A percentile compares a stretch with the other conserved stretches of the same genome.
These are phyloP conservation scores for Filobasidium wieringae DNA, from an alignment of 768 basidiomycete species.

Conservation along the genomic window DNA sequence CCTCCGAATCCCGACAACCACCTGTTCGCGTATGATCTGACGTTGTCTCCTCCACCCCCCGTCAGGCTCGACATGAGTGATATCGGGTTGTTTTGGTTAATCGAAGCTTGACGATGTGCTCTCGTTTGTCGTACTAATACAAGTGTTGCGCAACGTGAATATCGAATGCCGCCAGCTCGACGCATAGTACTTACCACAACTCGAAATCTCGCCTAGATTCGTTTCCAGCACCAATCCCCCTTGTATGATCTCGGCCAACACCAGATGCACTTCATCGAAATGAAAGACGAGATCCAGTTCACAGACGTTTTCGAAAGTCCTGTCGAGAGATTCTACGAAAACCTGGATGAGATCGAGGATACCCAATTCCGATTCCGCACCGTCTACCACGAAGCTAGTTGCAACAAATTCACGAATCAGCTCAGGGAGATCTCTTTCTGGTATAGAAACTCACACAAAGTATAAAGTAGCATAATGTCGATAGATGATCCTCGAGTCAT, in stretches of 20 bases:
- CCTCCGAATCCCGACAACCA: conserved; percentile 12
- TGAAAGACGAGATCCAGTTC: conserved; percentile 97
- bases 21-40: conserved; percentile 8
- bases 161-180: conserved; percentile 17
- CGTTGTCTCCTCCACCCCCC: conserved; percentile 12
- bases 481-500: conserved; percentile 70
- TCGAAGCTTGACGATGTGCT: neutral
- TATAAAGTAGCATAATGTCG: conserved; percentile 90
- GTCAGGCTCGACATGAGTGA: neutral
- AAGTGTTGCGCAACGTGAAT: neutral
- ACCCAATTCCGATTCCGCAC: conserved; percentile 90
- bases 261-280: conserved; percentile 95
- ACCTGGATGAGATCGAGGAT: conserved; percentile 96
- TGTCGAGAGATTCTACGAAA: conserved; percentile 90
- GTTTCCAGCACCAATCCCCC: conserved; percentile 94
- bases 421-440: neutral
- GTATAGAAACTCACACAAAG: conserved; percentile 51
- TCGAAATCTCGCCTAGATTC: conserved; percentile 37
- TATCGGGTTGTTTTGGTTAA: neutral
- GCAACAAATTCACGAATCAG: neutral
- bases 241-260: conserved; percentile 90
- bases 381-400: conserved; percentile 71
- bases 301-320: conserved; percentile 95
- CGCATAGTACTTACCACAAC: conserved; percentile 18
- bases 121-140: neutral